Conservation (phyloP, 768 basidiomycete species). For the Trametes coccinea region DNA sequence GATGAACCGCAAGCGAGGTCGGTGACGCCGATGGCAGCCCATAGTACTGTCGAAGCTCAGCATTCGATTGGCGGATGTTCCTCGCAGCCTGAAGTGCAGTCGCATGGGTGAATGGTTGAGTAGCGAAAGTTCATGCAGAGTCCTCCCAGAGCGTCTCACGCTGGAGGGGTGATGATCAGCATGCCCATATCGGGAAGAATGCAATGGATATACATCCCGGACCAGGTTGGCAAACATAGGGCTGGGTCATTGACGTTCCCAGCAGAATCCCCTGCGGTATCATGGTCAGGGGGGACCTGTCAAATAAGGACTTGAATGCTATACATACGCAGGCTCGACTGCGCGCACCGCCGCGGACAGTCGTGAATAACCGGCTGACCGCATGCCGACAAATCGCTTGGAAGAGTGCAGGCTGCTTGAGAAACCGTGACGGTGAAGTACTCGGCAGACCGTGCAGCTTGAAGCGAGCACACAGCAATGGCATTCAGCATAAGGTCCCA, state of each 20-base stretch:
- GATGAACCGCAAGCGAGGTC: background rate
- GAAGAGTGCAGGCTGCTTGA: no score
- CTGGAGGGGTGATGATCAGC: constrained; percentile 3
- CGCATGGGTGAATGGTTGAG: background rate
- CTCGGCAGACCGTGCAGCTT: no score
- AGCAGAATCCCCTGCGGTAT: background rate
- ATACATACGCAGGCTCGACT: background rate
- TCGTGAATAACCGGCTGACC: no score
- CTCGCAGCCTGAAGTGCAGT: background rate
- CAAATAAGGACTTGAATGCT: background rate
- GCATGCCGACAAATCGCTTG: no score
- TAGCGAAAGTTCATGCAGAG: constrained; percentile 13
- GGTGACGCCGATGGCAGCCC: background rate
- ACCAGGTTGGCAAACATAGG: background rate
- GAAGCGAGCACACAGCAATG: no score
- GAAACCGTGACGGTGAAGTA: no score
- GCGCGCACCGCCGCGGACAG: background rate
- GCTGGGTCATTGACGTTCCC: background rate
- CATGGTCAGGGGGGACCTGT: background rate
- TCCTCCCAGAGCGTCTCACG: constrained; percentile 2
- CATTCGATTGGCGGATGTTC: background rate
- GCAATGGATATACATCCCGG: background rate
- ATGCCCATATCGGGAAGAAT: background rate
- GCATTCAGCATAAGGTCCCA: background rate
- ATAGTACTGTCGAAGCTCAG: background rate